These are phyloP conservation scores for Vanrija sp. DNA, from an alignment of 1,284 basidiomycete species.

Conservation along the genomic window DNA sequence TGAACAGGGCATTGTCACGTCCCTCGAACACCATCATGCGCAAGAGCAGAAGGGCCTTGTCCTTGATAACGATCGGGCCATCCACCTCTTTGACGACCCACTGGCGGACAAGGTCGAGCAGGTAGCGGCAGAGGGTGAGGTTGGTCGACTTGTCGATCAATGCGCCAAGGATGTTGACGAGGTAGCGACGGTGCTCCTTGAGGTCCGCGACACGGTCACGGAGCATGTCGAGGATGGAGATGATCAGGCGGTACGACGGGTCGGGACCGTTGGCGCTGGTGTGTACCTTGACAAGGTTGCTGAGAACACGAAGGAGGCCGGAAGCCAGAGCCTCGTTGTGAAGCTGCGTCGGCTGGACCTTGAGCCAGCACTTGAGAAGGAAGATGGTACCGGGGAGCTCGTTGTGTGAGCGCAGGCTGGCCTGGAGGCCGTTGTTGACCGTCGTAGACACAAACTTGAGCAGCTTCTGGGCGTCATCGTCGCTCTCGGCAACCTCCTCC, in stretches of 20 bases:
- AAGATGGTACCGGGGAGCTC: conserved; percentile 71
- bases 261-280: conserved; percentile 56
- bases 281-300: conserved; percentile 85
- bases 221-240: conserved; percentile 54
- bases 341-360: conserved; percentile 66
- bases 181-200: conserved; percentile 58
- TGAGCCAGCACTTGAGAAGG: conserved; percentile 84
- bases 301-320: conserved; percentile 76
- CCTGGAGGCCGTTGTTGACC: conserved; percentile 65
- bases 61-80: conserved; percentile 77
- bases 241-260: conserved; percentile 49
- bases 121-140: conserved; percentile 70
- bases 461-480: conserved; percentile 67
- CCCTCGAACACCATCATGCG: conserved; percentile 89
- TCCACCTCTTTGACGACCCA: conserved; percentile 85
- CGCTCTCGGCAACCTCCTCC: conserved; percentile 68
- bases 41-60: conserved; percentile 84
- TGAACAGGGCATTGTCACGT: conserved; percentile 71
- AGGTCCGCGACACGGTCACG: conserved; percentile 54
- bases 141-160: conserved; percentile 93
- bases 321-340: conserved; percentile 75
- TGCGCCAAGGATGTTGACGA: conserved; percentile 68
- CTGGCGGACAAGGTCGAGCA: conserved; percentile 79
- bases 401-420: conserved; percentile 35
- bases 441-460: conserved; percentile 70